Conservation (phyloP, 768 basidiomycete species). For the Erythrobasidium yunnanense region DNA sequence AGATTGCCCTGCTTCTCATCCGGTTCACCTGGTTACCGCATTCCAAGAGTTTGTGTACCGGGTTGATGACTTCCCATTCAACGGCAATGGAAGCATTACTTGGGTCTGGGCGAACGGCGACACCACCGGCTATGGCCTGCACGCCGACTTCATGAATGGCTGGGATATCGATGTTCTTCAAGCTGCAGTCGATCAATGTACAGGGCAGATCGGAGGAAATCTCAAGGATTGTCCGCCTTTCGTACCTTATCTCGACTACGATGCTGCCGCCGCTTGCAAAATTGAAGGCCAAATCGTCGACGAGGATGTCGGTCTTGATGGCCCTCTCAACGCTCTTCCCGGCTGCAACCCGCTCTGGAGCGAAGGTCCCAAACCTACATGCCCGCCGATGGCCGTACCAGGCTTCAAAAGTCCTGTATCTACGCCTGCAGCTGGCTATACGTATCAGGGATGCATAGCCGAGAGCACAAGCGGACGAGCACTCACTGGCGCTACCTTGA, state of each 20-base stretch:
- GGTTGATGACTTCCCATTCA: conserved; percentile 45
- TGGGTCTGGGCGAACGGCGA: conserved; percentile 54
- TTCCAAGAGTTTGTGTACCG: conserved; percentile 15
- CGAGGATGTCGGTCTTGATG: conserved; percentile 10
- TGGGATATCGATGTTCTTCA: conserved; percentile 54
- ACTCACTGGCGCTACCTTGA: background rate
- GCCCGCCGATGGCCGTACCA: background rate
- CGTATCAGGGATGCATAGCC: conserved; percentile 8
- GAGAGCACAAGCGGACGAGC: conserved; percentile 7
- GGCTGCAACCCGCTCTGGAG: conserved; percentile 16
- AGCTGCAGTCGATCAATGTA: conserved; percentile 46
- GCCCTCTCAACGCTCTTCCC: conserved; percentile 1
- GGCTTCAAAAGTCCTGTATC: background rate
- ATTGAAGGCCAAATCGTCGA: conserved; percentile 3
- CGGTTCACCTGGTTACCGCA: conserved; percentile 27
- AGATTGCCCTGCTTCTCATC: conserved; percentile 27
- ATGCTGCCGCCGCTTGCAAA: conserved; percentile 4
- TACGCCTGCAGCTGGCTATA: background rate
- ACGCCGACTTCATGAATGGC: conserved; percentile 51
- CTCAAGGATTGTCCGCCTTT: conserved; percentile 10
- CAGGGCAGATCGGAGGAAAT: conserved; percentile 13
- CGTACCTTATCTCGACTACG: background rate
- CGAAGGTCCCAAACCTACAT: conserved; percentile 9
- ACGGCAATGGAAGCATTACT: conserved; percentile 34
- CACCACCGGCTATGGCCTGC: conserved; percentile 54